Evolutionary conservation across 495 filamentous ascomycete species (phyloP).

Genomic region (Sordaria brevicollis): DNA sequence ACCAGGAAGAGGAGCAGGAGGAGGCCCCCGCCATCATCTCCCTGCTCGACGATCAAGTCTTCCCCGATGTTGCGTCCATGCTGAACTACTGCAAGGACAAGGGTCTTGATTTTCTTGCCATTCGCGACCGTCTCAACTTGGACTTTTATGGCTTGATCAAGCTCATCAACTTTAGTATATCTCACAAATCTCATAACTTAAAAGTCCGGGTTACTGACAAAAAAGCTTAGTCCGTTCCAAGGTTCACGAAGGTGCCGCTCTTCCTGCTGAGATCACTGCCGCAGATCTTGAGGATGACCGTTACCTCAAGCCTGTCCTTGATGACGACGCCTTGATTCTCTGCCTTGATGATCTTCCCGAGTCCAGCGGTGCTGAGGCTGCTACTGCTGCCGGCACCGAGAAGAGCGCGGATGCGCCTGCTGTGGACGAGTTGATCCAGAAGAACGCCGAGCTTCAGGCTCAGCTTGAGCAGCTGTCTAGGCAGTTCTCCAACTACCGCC

Average conservation of each 20-base stretch:
- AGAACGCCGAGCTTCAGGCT: constrained; percentile 58
- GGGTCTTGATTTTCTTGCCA: constrained; percentile 60
- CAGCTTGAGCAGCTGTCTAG: constrained; percentile 51
- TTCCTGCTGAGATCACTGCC: constrained; percentile 45
- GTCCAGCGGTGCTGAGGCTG: constrained; percentile 11
- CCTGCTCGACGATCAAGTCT: constrained; percentile 60
- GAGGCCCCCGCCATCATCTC: constrained; percentile 51
- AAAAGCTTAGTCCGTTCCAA: constrained; percentile 27
- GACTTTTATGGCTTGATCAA: constrained; percentile 80
- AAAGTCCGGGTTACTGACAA: not conserved
- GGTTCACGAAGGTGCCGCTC: constrained; percentile 34
- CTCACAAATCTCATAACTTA: not conserved
- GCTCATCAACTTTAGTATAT: constrained; percentile 66
- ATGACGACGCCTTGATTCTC: constrained; percentile 81
- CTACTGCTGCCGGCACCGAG: not conserved
- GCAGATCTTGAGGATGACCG: constrained; percentile 59
- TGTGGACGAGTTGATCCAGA: constrained; percentile 37
- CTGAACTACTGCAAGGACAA: constrained; percentile 61
- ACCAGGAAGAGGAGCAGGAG: constrained; percentile 55
- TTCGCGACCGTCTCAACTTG: constrained; percentile 53
- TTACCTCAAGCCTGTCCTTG: constrained; percentile 74
- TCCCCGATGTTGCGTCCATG: constrained; percentile 55
- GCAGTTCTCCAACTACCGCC: constrained; percentile 63
- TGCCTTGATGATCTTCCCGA: constrained; percentile 65
- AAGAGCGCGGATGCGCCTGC: constrained; percentile 12